Conservation (phyloP, 1,284 basidiomycete genomes). For the Peniophora sp. region DNA sequence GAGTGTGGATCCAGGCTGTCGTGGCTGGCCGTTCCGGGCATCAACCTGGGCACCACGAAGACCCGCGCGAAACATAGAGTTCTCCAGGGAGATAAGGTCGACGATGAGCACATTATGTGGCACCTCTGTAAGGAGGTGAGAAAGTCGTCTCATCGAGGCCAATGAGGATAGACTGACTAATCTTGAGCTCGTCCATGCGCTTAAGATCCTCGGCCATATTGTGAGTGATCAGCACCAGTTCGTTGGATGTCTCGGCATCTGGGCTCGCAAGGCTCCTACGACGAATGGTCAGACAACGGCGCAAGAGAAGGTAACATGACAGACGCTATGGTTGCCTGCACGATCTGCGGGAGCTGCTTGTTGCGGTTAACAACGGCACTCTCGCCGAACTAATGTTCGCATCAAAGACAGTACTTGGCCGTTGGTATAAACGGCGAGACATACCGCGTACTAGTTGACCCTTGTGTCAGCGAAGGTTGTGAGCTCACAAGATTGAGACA, state of each 20-base stretch:
- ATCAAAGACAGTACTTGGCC: background rate
- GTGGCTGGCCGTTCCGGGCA: slow-evolving; percentile 41
- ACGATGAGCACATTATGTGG: slow-evolving; percentile 69
- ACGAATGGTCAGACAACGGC: background rate
- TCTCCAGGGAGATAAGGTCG: slow-evolving; percentile 59
- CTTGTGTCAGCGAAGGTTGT: slow-evolving; percentile 13
- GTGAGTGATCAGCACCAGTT: slow-evolving; percentile 69
- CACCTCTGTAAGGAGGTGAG: slow-evolving; percentile 35
- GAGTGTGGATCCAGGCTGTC: slow-evolving; percentile 39
- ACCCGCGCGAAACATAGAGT: slow-evolving; percentile 47
- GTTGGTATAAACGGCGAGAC: slow-evolving; percentile 16
- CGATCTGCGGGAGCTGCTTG: slow-evolving; percentile 54
- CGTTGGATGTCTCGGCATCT: slow-evolving; percentile 70
- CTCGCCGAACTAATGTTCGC: slow-evolving; percentile 60
- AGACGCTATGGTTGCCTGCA: slow-evolving; percentile 71
- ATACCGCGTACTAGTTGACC: slow-evolving; percentile 52
- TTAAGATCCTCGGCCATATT: slow-evolving; percentile 49
- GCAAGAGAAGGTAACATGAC: background rate
- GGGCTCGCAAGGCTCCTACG: slow-evolving; percentile 66
- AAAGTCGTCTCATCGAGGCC: slow-evolving; percentile 6
- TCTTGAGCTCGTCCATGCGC: slow-evolving; percentile 65
- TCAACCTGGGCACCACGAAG: slow-evolving; percentile 53
- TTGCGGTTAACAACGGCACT: slow-evolving; percentile 64
- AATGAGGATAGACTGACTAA: slow-evolving; percentile 43
- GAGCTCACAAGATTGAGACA: slow-evolving; percentile 10